A percentile compares a stretch with the other conserved stretches of the same genome.
phyloP scores from a whole-genome alignment of 176 grass and related monocot genomes.

The Oropetium thomaeum region DNA sequence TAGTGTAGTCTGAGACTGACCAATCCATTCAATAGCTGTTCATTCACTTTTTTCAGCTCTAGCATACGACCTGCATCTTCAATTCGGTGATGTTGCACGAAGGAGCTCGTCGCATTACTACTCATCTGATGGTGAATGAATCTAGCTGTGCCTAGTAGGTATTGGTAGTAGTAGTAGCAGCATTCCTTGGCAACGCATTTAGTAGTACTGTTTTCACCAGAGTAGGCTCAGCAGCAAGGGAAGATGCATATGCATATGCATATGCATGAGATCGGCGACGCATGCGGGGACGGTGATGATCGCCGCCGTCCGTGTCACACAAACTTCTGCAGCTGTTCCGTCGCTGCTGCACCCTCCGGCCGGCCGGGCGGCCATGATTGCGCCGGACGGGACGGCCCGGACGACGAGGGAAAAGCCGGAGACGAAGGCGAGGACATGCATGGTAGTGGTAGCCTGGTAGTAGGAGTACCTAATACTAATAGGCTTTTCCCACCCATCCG shows the following conservation, averaged over 20 bases:
- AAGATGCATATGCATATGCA: no score
- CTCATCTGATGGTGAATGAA: neutral
- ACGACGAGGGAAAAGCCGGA: constrained; percentile 31
- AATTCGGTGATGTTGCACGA: neutral
- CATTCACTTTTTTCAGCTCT: constrained; percentile 25
- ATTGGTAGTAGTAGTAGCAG: no score
- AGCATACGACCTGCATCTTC: neutral
- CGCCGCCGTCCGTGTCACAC: constrained; percentile 12
- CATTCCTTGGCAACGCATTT: constrained; percentile 23
- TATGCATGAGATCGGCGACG: no score
- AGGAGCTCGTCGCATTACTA: neutral
- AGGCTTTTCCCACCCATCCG: neutral
- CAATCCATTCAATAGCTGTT: neutral
- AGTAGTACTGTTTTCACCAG: constrained; percentile 26
- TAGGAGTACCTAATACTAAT: neutral
- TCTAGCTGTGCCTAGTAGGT: no score
- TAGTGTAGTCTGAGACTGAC: no score
- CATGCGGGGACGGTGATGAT: neutral
- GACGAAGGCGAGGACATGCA: constrained; percentile 4
- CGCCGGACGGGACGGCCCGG: neutral
- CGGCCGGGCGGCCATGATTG: constrained; percentile 12
- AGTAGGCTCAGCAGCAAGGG: constrained; percentile 1
- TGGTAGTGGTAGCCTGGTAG: neutral
- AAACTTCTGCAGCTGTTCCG: no score
- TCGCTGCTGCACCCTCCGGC: neutral